phyloP scores from a whole-genome alignment of 805 yeast genomes.

The Pichia cephalocereana region DNA sequence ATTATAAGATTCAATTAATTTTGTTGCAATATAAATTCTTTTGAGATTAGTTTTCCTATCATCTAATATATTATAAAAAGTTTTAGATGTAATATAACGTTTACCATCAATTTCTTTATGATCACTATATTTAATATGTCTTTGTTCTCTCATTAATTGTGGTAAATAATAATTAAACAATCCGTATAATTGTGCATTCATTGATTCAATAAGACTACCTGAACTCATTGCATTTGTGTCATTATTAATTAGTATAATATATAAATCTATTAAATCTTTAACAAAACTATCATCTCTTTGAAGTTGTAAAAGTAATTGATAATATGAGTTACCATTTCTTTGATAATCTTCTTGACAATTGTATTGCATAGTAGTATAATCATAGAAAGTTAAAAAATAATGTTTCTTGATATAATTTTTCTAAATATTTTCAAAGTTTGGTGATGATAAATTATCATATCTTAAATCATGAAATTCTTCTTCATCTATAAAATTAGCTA shows the following conservation, averaged over 20 bases:
- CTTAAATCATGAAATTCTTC: slow-evolving; percentile 10
- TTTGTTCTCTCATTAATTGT: slow-evolving; percentile 11
- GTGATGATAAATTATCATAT: not conserved
- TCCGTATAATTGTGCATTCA: not conserved
- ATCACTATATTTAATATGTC: slow-evolving; percentile 11
- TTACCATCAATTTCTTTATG: not conserved
- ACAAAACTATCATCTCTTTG: too few relatives aligned
- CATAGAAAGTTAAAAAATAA: slow-evolving; percentile 3
- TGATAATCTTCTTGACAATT: not conserved
- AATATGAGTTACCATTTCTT: not conserved
- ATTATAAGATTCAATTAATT: slow-evolving; percentile 10
- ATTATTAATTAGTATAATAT: too few relatives aligned
- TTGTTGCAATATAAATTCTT: slow-evolving; percentile 14
- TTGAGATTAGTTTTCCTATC: slow-evolving; percentile 10
- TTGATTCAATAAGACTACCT: not conserved
- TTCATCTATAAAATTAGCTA: slow-evolving; percentile 5
- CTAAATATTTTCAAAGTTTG: slow-evolving; percentile 15
- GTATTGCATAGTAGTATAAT: not conserved
- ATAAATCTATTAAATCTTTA: too few relatives aligned
- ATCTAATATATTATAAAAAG: not conserved
- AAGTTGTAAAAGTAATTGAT: not conserved
- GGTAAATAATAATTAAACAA: slow-evolving; percentile 12
- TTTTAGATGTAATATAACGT: not conserved
- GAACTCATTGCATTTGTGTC: too few relatives aligned
- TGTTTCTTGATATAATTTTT: slow-evolving; percentile 3